Percentiles rank a stretch among this genome's conserved stretches.
Evolutionary conservation across 2,329 filamentous ascomycete genomes (phyloP).

Genomic region (Sphaerostilbella broomeana): DNA sequence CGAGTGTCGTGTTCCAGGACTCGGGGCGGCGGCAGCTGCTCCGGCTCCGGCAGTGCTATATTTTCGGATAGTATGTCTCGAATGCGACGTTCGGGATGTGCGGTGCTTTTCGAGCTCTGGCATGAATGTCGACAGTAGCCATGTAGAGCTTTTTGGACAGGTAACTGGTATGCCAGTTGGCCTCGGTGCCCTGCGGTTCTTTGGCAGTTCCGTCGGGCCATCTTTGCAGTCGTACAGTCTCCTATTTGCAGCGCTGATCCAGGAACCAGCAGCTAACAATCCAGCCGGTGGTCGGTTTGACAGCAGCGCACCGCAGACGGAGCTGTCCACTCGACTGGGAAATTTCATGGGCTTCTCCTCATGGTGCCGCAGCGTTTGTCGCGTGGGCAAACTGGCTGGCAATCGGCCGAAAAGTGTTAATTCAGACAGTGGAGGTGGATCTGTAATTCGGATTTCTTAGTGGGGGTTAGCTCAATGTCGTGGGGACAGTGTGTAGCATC

Average conservation of each 20-base stretch:
- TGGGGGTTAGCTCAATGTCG: too few relatives aligned
- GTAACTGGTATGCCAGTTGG: constrained; percentile 12
- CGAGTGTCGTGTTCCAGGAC: constrained; percentile 14
- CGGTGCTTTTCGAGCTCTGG: constrained; percentile 20
- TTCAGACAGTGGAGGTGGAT: constrained; percentile 3
- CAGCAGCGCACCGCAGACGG: constrained; percentile 51
- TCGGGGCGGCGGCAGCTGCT: constrained; percentile 19
- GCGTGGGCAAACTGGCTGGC: constrained; percentile 3
- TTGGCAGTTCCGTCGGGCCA: constrained; percentile 15
- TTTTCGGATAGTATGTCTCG: constrained; percentile 12
- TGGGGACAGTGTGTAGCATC: too few relatives aligned
- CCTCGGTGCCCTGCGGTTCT: constrained; percentile 7
- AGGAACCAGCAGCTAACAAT: constrained; percentile 15
- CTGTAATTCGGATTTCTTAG: too few relatives aligned
- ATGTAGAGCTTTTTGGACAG: constrained; percentile 30
- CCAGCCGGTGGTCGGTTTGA: constrained; percentile 36
- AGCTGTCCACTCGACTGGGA: constrained; percentile 52
- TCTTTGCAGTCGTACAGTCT: constrained; percentile 20
- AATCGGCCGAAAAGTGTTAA: constrained; percentile 11
- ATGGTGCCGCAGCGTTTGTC: constrained; percentile 30
- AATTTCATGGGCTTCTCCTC: constrained; percentile 55
- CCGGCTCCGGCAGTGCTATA: too few relatives aligned
- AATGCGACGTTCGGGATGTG: constrained; percentile 2
- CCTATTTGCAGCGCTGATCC: constrained; percentile 18
- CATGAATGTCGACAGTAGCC: constrained; percentile 38